Base-by-base conservation (phyloP, 1,284 basidiomycete genomes). In the Tremellales sp. region DNA sequence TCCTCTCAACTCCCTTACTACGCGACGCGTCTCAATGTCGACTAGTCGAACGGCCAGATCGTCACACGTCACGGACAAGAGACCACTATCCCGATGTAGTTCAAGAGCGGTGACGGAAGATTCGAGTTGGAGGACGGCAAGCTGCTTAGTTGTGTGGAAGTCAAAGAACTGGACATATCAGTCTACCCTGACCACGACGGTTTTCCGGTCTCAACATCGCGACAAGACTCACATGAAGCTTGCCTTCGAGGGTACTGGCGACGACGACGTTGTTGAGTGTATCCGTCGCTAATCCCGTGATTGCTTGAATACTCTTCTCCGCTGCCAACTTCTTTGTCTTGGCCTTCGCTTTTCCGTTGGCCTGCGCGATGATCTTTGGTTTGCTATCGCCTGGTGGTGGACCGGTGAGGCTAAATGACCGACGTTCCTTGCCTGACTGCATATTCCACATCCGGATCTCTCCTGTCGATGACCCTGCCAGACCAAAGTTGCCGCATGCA, bases 401-500 rank as follows among this genome's bases (percentile, higher is more conserved):
- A 21, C 89, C 72, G 12, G 64, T 64, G 7, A 77, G 54, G 45
- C 79, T 77, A 67, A 87, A 94, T 1, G 80, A 78, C 73, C 88
- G 87, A 39, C 96, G 80, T 62, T 84, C 82, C 53, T 92, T 82
- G 1, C 94, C 96, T 12, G 88, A 92, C 74, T 99, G 94, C 84
- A 97, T 84, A 67, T 96, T 97, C 85, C 89, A 96, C 84, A 92
- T 85, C 49, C 82, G 75, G 45, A 96, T 85, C 33, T 79, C 78
- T 7, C 89, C 89, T 0, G 81, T 84, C 1, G 86, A 86, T 1
- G 87, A 86, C 23, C 88, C 83, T 1, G 85, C 86, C 5, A 98
- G 75, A 35, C 87, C 90, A 71, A 97, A 99, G 68, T 98, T 98
- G 13, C 96, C 96, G 68, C 96, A 99, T 0, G 89, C 87, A 12